Evolutionary conservation across 139 green algal species (phyloP).

Genomic region (Zygnema cylindricum): DNA sequence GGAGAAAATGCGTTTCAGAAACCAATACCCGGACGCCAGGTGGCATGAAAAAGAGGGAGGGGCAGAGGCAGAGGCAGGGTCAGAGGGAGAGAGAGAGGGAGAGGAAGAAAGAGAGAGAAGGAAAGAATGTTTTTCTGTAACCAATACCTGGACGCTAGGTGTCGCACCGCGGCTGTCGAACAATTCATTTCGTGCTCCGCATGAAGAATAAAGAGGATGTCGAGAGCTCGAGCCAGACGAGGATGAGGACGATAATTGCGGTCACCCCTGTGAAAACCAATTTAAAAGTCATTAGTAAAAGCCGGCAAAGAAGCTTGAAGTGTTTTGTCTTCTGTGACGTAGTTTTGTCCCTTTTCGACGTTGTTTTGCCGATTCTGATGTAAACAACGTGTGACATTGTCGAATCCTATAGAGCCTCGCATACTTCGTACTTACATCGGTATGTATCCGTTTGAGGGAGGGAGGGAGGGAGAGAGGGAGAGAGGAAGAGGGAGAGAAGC

Average conservation of each 20-base stretch:
- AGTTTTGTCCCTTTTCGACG: too few species aligned
- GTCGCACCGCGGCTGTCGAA: constrained; percentile 82
- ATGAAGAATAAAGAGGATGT: constrained; percentile 97
- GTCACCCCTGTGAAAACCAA: constrained; percentile 83
- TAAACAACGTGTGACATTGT: too few species aligned
- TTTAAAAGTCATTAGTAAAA: too few species aligned
- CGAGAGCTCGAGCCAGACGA: constrained; percentile 65
- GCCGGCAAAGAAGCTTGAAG: too few species aligned
- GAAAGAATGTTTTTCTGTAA: background rate
- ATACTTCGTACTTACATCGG: too few species aligned
- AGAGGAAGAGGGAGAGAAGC: too few species aligned
- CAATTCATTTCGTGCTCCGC: constrained; percentile 99
- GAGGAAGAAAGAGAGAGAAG: background rate
- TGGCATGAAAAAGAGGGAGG: too few species aligned
- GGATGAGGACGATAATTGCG: constrained; percentile 86
- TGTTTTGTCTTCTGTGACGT: too few species aligned
- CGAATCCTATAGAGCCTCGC: too few species aligned
- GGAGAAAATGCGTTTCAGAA: background rate
- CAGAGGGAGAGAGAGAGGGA: background rate
- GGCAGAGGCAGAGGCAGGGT: background rate
- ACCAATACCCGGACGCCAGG: constrained; percentile 76
- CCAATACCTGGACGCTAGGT: constrained; percentile 79
- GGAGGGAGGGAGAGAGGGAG: too few species aligned
- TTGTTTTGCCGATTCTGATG: too few species aligned
- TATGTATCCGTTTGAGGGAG: too few species aligned